These are phyloP conservation scores for Dothistroma septosporum DNA, from an alignment of 2,329 filamentous ascomycete species.

Conservation along the genomic window DNA sequence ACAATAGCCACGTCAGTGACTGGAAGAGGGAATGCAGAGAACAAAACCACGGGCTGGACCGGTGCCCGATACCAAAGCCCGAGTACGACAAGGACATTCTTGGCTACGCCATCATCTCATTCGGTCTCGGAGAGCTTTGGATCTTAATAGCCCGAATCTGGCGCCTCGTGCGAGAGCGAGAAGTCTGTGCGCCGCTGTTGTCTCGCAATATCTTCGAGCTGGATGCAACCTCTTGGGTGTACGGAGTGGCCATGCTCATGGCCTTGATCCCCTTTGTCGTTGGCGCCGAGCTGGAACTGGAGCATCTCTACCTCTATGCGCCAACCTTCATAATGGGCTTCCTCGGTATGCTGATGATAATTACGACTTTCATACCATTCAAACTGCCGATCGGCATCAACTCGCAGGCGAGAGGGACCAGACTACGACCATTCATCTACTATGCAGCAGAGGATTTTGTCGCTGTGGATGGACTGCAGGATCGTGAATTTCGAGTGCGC, in stretches of 20 bases:
- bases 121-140: slow-evolving; percentile 34
- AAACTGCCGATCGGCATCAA: slow-evolving; percentile 33
- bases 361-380: slow-evolving; percentile 30
- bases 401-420: slow-evolving; percentile 28
- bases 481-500: slow-evolving; percentile 31
- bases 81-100: slow-evolving; percentile 31
- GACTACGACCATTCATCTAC: slow-evolving; percentile 32
- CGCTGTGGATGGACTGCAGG: slow-evolving; percentile 32
- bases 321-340: slow-evolving; percentile 33
- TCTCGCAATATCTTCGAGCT: slow-evolving; percentile 30
- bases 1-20: slow-evolving; percentile 16
- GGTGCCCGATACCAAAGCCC: slow-evolving; percentile 22
- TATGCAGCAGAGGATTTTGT: slow-evolving; percentile 35
- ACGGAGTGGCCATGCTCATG: slow-evolving; percentile 29
- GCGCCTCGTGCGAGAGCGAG: slow-evolving; percentile 26
- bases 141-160: slow-evolving; percentile 30
- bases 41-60: slow-evolving; percentile 13
- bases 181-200: slow-evolving; percentile 31
- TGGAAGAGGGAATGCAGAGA: slow-evolving; percentile 21
- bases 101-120: slow-evolving; percentile 29
- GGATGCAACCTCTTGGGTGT: slow-evolving; percentile 34
- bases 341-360: slow-evolving; percentile 29
- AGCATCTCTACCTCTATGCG: slow-evolving; percentile 31
- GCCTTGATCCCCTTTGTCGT: slow-evolving; percentile 31
- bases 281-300: slow-evolving; percentile 26